These are phyloP conservation scores for Acorus calamus DNA, from an alignment of 106 monocot genomes.

Conservation along the genomic window DNA sequence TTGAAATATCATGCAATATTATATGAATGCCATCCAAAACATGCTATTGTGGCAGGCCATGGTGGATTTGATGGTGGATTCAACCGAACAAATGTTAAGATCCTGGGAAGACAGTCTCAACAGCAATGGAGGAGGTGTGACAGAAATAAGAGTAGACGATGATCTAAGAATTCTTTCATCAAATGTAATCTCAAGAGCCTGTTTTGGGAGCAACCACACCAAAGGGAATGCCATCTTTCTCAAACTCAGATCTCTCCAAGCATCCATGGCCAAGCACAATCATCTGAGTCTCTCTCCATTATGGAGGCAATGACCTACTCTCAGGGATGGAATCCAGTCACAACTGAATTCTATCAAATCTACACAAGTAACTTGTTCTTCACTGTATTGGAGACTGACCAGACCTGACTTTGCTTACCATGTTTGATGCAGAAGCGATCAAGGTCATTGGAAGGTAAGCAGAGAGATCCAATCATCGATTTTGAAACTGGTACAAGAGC, in stretches of 20 bases:
- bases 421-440: too few relatives aligned
- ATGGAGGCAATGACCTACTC: too few relatives aligned
- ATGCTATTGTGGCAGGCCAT: conserved; percentile 32
- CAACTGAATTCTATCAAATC: too few relatives aligned
- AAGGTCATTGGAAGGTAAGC: too few relatives aligned
- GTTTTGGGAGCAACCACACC: conserved; percentile 55
- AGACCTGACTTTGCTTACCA: too few relatives aligned
- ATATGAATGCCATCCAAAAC: too few relatives aligned
- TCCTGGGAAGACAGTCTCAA: conserved; percentile 46
- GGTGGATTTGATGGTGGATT: conserved; percentile 51
- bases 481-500: conserved; percentile 27
- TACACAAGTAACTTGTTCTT: too few relatives aligned
- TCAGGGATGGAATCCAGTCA: too few relatives aligned
- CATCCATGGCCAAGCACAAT: too few relatives aligned
- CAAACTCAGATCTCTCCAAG: conserved; percentile 32
- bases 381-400: too few relatives aligned
- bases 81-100: conserved; percentile 21
- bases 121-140: conserved; percentile 13
- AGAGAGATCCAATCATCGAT: conserved; percentile 36
- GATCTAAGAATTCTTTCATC: conserved; percentile 51
- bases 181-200: conserved; percentile 64
- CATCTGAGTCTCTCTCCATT: too few relatives aligned
- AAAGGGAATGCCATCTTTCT: conserved; percentile 60
- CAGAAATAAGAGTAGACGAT: conserved; percentile 37
- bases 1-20: too few relatives aligned